Percentiles rank a stretch among this genome's conserved stretches.
Evolutionary conservation across 345 rosid genomes (phyloP).

Genomic region (Reutealis trisperma): DNA sequence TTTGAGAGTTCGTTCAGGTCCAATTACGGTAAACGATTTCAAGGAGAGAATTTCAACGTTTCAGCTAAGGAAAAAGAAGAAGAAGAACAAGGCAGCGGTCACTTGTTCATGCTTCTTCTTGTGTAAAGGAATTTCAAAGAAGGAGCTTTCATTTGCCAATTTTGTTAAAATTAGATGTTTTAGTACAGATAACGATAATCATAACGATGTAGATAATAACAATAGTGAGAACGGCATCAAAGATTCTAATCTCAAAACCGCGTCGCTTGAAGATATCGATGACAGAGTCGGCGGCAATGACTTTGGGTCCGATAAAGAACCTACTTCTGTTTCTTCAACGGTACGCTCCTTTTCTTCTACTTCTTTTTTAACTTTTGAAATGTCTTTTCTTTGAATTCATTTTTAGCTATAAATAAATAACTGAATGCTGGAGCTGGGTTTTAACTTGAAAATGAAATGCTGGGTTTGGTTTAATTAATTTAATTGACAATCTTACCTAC

Average conservation of each 20-base stretch:
- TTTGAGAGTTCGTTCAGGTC: constrained; percentile 38
- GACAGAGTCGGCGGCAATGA: constrained; percentile 37
- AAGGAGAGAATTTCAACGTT: constrained; percentile 24
- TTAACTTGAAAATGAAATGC: constrained; percentile 1
- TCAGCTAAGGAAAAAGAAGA: constrained; percentile 13
- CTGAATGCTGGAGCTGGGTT: not conserved
- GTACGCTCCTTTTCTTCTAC: constrained; percentile 31
- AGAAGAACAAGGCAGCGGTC: not conserved
- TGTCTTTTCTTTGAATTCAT: not conserved
- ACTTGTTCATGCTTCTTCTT: constrained; percentile 30
- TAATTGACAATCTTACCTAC: too few species aligned
- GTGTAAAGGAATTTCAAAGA: constrained; percentile 21
- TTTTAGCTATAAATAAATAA: not conserved
- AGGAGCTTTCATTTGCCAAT: constrained; percentile 21
- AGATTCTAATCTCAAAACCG: constrained; percentile 47
- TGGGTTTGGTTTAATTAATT: not conserved
- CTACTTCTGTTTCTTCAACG: constrained; percentile 53
- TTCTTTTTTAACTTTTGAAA: not conserved
- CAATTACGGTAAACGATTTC: not conserved
- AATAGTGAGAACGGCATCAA: constrained; percentile 18
- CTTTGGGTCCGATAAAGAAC: constrained; percentile 45
- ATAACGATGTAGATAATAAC: constrained; percentile 2
- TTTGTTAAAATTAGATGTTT: constrained; percentile 43
- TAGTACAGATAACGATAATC: constrained; percentile 29
- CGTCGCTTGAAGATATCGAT: constrained; percentile 41